These are phyloP conservation scores for Starmera caribaea DNA, from an alignment of 805 yeast genomes.

Conservation along the genomic window DNA sequence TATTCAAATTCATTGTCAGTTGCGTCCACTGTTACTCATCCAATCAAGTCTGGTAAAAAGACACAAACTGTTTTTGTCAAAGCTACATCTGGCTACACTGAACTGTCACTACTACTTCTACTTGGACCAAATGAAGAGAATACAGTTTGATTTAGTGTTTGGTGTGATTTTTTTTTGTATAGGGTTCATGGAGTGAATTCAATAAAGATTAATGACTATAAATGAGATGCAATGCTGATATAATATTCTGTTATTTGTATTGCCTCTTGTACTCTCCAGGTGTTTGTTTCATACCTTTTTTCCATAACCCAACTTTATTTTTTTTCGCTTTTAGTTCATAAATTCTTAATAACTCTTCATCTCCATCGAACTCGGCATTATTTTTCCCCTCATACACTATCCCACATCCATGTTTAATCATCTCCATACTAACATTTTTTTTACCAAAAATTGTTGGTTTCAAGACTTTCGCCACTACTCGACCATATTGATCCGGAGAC, in stretches of 20 bases:
- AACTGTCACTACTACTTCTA: too few relatives aligned
- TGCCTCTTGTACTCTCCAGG: constrained; percentile 72
- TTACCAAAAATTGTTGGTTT: constrained; percentile 53
- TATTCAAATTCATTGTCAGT: too few relatives aligned
- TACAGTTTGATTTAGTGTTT: constrained; percentile 62
- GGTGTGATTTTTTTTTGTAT: constrained; percentile 57
- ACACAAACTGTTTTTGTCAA: too few relatives aligned
- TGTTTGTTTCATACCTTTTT: constrained; percentile 41
- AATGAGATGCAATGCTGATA: background rate
- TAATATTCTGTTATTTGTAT: constrained; percentile 21
- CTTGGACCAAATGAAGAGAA: too few relatives aligned
- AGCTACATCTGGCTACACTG: too few relatives aligned
- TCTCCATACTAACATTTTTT: constrained; percentile 77
- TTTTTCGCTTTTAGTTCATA: constrained; percentile 53
- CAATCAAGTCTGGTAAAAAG: too few relatives aligned
- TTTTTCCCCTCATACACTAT: constrained; percentile 77
- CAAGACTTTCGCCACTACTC: constrained; percentile 69
- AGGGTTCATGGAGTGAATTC: constrained; percentile 77
- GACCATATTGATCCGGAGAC: constrained; percentile 76
- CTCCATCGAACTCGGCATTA: constrained; percentile 82
- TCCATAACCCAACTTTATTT: constrained; percentile 62
- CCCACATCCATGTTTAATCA: constrained; percentile 77
- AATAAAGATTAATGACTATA: constrained; percentile 45
- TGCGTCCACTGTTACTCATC: too few relatives aligned
- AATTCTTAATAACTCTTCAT: constrained; percentile 47